phyloP scores from a whole-genome alignment of 1,284 basidiomycete species.

The Paramarasmius palmivorus region DNA sequence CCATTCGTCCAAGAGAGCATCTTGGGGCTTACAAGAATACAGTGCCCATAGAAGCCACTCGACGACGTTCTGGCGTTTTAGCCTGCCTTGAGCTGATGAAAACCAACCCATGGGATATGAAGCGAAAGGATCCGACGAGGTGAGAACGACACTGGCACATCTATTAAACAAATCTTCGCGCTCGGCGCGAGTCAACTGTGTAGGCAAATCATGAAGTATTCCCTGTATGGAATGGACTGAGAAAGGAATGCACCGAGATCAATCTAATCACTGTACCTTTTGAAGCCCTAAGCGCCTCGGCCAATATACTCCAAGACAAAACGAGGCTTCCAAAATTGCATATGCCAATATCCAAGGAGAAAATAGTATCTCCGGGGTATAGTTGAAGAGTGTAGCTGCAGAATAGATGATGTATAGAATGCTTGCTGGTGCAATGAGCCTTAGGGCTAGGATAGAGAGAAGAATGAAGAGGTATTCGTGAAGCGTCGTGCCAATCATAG shows the following conservation, averaged over 20 bases:
- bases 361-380: slow-evolving; percentile 27
- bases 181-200: slow-evolving; percentile 38
- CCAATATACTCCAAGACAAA: slow-evolving; percentile 51
- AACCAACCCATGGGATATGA: slow-evolving; percentile 58
- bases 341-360: slow-evolving; percentile 33
- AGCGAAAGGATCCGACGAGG: slow-evolving; percentile 15
- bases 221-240: slow-evolving; percentile 25
- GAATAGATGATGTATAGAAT: slow-evolving; percentile 36
- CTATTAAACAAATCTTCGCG: slow-evolving; percentile 47
- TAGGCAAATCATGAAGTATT: slow-evolving; percentile 40
- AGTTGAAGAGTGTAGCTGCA: slow-evolving; percentile 22
- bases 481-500: slow-evolving; percentile 46
- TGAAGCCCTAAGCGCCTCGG: slow-evolving; percentile 47
- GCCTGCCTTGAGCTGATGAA: slow-evolving; percentile 19
- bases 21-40: slow-evolving; percentile 40
- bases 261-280: slow-evolving; percentile 34
- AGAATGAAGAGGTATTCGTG: slow-evolving; percentile 59
- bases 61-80: slow-evolving; percentile 49
- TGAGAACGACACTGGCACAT: slow-evolving; percentile 12
- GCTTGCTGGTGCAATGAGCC: slow-evolving; percentile 50
- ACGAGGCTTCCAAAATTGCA: slow-evolving; percentile 44
- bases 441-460: slow-evolving; percentile 45
- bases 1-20: slow-evolving; percentile 35
- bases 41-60: slow-evolving; percentile 71
- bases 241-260: not conserved